Evolutionary conservation across 345 rosid species (phyloP).

Genomic region (Salix koriyanagi): DNA sequence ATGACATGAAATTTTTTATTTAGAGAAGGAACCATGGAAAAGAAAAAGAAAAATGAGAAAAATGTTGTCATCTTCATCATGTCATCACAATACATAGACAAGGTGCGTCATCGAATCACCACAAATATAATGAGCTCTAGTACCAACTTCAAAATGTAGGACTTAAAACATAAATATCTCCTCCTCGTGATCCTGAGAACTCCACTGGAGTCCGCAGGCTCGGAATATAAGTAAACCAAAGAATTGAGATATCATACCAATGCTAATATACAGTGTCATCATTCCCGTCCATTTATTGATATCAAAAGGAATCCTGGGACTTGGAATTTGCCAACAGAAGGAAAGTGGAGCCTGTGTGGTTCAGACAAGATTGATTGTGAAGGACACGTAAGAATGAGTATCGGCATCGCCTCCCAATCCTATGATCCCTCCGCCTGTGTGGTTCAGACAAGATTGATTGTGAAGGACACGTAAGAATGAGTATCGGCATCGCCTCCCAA

Average conservation of each 20-base stretch:
- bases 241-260: constrained; percentile 29
- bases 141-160: background rate
- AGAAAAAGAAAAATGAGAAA: no score
- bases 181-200: background rate
- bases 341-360: constrained; percentile 3
- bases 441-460: constrained; percentile 73
- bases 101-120: background rate
- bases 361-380: constrained; percentile 87
- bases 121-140: background rate
- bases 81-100: background rate
- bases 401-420: constrained; percentile 82
- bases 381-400: constrained; percentile 76
- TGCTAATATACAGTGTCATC: constrained; percentile 33
- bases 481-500: constrained; percentile 75
- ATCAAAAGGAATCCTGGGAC: constrained; percentile 14
- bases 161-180: constrained; percentile 11
- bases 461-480: constrained; percentile 87
- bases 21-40: no score
- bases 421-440: constrained; percentile 41
- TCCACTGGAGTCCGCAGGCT: constrained; percentile 12
- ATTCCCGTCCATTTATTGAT: constrained; percentile 27
- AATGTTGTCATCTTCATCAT: background rate
- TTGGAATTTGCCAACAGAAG: constrained; percentile 4
- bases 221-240: constrained; percentile 30
- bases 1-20: no score